phyloP scores from a whole-genome alignment of 331 rosid species.

The Pyrus hybrid region DNA sequence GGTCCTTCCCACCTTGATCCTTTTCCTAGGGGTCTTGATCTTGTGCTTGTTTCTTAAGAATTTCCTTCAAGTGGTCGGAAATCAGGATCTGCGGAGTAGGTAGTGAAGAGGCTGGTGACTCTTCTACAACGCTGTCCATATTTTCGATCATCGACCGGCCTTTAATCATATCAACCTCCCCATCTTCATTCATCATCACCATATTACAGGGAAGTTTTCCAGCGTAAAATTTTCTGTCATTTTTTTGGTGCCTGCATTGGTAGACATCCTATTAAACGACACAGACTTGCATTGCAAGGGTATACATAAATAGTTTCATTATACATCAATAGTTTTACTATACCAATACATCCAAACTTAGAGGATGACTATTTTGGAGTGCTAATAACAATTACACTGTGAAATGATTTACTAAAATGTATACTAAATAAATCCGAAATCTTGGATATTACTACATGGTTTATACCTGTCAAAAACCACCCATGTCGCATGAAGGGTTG shows the following conservation, averaged over 20 bases:
- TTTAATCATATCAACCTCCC: constrained; percentile 36
- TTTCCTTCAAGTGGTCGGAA: constrained; percentile 13
- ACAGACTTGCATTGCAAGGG: too few relatives aligned
- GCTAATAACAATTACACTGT: too few relatives aligned
- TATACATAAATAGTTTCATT: too few relatives aligned
- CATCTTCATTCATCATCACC: constrained; percentile 43
- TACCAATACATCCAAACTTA: too few relatives aligned
- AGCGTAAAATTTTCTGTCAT: constrained; percentile 24
- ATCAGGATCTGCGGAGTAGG: constrained; percentile 13
- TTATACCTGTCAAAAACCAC: constrained; percentile 43
- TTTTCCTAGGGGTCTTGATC: neutral
- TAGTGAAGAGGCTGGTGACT: constrained; percentile 4
- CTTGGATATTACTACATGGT: too few relatives aligned
- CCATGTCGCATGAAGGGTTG: constrained; percentile 39
- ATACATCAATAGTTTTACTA: too few relatives aligned
- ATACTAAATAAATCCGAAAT: too few relatives aligned
- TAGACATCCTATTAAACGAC: neutral
- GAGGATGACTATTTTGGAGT: too few relatives aligned
- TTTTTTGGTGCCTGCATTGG: constrained; percentile 30
- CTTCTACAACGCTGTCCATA: neutral
- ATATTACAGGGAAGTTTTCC: constrained; percentile 34
- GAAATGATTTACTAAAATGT: too few relatives aligned
- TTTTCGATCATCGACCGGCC: constrained; percentile 3
- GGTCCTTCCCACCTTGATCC: neutral
- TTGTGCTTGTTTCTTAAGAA: constrained; percentile 5